These are phyloP conservation scores for Salix koriyanagi DNA, from an alignment of 345 rosid species.

Conservation along the genomic window DNA sequence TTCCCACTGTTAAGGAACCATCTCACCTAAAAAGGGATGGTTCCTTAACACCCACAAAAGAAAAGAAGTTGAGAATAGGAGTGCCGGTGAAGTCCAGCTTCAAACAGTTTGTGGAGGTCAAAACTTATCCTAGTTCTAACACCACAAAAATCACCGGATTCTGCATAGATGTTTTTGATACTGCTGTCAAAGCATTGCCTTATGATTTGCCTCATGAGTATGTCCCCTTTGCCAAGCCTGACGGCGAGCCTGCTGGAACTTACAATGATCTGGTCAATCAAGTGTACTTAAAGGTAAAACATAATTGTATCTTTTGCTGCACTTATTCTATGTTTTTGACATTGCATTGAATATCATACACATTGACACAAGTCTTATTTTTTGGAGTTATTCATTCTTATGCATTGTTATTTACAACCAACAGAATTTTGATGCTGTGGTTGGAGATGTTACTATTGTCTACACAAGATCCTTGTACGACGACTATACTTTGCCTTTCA, in stretches of 20 bases:
- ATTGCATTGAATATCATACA: no score
- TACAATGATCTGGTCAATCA: conserved; percentile 41
- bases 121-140: conserved; percentile 23
- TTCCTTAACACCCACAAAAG: no score
- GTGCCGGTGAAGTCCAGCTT: conserved; percentile 37
- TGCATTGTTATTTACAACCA: not conserved
- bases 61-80: conserved; percentile 37
- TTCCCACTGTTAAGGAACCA: no score
- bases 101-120: conserved; percentile 21
- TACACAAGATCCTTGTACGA: conserved; percentile 38
- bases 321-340: no score
- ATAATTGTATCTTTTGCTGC: not conserved
- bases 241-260: conserved; percentile 18
- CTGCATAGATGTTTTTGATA: conserved; percentile 73
- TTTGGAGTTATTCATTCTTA: conserved; percentile 19
- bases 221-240: conserved; percentile 37
- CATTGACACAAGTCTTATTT: not conserved
- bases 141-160: conserved; percentile 41
- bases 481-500: conserved; percentile 68
- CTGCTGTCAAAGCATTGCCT: conserved; percentile 66
- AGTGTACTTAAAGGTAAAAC: conserved; percentile 41
- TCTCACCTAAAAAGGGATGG: no score
- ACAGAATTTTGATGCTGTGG: conserved; percentile 52
- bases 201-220: conserved; percentile 66
- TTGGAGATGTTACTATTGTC: conserved; percentile 59